Conservation (phyloP, 108 stramenopile species). For the Aurantiochytrium sp. region DNA sequence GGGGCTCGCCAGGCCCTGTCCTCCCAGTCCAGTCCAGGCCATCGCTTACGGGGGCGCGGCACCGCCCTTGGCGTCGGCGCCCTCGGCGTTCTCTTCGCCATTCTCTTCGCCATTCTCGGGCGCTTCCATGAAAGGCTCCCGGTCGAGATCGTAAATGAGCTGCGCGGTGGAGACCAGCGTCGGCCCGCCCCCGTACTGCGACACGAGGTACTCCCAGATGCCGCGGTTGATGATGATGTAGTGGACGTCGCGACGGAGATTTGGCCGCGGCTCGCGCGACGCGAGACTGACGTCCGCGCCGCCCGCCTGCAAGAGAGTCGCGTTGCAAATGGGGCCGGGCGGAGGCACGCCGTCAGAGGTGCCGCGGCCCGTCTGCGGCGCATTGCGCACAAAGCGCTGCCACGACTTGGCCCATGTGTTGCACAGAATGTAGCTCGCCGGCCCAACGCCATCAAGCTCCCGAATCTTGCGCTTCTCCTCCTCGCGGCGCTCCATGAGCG, state of each 20-base stretch:
- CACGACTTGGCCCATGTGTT: slow-evolving; percentile 17
- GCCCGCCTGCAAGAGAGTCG: not conserved
- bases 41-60: too few species aligned
- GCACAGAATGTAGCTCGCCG: not conserved
- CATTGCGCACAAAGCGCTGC: not conserved
- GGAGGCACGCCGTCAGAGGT: not conserved
- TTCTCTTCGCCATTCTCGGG: too few species aligned
- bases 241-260: not conserved
- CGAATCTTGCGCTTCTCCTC: not conserved
- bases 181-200: slow-evolving; percentile 3
- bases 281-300: not conserved
- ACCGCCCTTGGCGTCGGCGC: too few species aligned
- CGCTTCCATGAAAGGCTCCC: not conserved
- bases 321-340: slow-evolving; percentile 11
- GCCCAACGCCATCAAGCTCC: not conserved
- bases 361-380: not conserved
- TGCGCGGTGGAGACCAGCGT: not conserved
- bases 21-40: too few species aligned
- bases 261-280: not conserved
- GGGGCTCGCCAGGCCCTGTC: too few species aligned
- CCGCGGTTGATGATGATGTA: not conserved
- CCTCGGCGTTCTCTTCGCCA: too few species aligned
- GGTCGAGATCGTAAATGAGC: not conserved
- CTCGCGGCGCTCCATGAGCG: not conserved
- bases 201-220: not conserved